Evolutionary conservation across 768 basidiomycete genomes (phyloP), one percentile per base, ranked within the genome.

Genomic region (Cystofilobasidium capitatum): DNA sequence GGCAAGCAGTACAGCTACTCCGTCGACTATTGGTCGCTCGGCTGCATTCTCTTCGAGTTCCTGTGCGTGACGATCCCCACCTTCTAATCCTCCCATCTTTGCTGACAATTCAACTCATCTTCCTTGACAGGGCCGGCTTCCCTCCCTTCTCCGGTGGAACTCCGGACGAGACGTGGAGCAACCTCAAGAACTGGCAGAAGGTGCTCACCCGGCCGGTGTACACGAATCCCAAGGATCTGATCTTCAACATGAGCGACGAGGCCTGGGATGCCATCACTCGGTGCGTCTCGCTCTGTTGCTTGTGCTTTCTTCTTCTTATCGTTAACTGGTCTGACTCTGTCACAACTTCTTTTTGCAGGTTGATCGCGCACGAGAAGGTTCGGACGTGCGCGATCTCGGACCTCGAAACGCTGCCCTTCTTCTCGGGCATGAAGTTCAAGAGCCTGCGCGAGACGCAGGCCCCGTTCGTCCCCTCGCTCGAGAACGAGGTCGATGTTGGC

Each of bases 81-180:
- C 10, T 16, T 44, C 33, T 5, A 16, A 4, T 37, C 3, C 29
- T 17, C 29, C 13, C 24, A 7, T 7, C 22, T 29, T 36, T 49
- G 4, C 29, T 40, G 35, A 33, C 35, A 6, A n/a, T n/a, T n/a
- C n/a, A n/a, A n/a, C n/a, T 16, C 29, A 3, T 7, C n/a, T 31
- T 40, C 24, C 13, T 33, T 2, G 36, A 20, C 35, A 62, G 40
- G 17, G 64, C 62, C 10, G 94, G 96, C 33, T 99, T 96, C 79
- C 96, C 96, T 16, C 96, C 96, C 1, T 99, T 99, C 80, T 96
- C 90, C 57, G 96, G 96, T 22, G 84, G 87, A 45, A 91, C 88
- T 0, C 88, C 92, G 0, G 92, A 99, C 71, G 96, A 99, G 78
- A 99, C 96, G 0, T 99, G 96, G 96, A 91, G 91, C 20, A 98